Base-by-base conservation (phyloP, 768 basidiomycete genomes). In the Antrodiella citrinella region DNA sequence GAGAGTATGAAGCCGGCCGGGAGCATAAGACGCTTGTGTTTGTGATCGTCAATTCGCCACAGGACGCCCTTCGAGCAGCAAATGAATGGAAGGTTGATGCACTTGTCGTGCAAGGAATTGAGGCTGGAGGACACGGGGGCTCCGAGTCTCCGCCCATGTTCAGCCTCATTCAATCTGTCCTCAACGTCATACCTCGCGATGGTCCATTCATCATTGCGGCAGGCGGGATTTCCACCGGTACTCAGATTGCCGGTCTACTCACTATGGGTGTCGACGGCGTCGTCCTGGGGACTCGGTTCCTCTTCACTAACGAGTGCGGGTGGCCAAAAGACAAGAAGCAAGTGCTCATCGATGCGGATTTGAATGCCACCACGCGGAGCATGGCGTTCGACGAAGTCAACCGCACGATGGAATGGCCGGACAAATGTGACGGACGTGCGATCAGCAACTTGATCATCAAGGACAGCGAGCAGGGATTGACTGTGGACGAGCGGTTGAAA, bases 121-220 rank as follows among this genome's bases (percentile, higher is more conserved):
- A 92, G 66, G 77, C 86, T 35, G 90, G 90, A 5, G 90, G 90
- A 22, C 90, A 91, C 65, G 87, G 86, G 4, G 66, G 72, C 44
- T 55, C 66, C 19, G 60, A 71, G 38, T 78, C 84, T 4, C 75
- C 77, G 30, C 79, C 88, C 1, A 70, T 86, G 48, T 64, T 81
- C 49, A 77, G 75, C 12, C 68, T 91, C 41, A 59, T 90, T 48
- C 72, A 83, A 4, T 67, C 72, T 48, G 69, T 87, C 56, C 65
- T 80, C 40, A 63, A 71, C 30, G 67, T 64, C 10, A 54, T 80
- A 18, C 61, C 62, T 26, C 30, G 30, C 30, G 64, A 64, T 26
- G 67, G 70, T 3, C 78, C 79, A 0, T 76, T 76, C 3, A 57
- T 91, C 48, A 65, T 91, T 24, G 88, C 80, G 13, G 88, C 90